Evolutionary conservation across 202 grass and related monocot species (phyloP).

Genomic region (Alloteropsis angusta): DNA sequence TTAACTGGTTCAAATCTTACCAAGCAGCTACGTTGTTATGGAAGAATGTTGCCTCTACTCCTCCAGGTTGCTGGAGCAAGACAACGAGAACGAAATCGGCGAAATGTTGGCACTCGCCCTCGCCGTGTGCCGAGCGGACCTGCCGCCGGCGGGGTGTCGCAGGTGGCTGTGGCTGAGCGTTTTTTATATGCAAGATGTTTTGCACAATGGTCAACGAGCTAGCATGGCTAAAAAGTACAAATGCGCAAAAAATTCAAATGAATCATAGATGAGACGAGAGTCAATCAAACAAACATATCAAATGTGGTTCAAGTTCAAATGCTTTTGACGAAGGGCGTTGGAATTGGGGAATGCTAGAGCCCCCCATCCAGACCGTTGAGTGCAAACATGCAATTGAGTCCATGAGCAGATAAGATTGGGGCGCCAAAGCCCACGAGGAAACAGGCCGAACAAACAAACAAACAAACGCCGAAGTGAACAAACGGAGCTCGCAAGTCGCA

Average conservation of each 20-base stretch:
- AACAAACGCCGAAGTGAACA: neutral
- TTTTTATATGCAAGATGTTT: neutral
- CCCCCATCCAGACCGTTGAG: neutral
- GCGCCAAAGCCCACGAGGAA: neutral
- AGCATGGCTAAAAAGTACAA: neutral
- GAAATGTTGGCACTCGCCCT: no score
- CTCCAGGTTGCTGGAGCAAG: neutral
- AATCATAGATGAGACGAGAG: neutral
- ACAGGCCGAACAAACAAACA: no score
- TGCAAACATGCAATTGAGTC: neutral
- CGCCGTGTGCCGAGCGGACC: no score
- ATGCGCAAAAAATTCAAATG: neutral
- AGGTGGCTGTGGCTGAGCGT: no score
- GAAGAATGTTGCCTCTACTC: neutral
- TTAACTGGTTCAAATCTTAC: neutral
- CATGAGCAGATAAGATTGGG: conserved; percentile 10
- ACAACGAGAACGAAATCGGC: neutral
- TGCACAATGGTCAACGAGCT: neutral
- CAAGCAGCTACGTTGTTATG: neutral
- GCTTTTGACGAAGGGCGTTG: no score
- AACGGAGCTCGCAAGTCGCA: neutral
- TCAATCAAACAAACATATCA: neutral
- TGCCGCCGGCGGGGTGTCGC: no score
- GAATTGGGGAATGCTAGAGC: no score
- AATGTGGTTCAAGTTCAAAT: neutral